Percentiles rank a stretch among this genome's conserved stretches.
These are phyloP conservation scores for Hyaloperonospora brassicae DNA, from an alignment of 352 stramenopile species.

Conservation along the genomic window DNA sequence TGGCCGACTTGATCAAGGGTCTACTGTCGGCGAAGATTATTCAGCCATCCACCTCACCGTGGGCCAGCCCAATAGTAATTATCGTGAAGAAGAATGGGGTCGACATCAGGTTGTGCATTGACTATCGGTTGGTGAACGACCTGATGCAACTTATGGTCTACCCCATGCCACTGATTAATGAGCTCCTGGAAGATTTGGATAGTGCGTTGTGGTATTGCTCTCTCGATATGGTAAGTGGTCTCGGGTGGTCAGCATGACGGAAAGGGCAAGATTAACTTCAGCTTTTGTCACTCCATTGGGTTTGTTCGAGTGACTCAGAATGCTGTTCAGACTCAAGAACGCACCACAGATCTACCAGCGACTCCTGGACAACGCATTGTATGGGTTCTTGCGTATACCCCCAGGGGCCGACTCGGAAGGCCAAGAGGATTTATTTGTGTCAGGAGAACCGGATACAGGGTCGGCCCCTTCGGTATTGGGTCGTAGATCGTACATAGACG, in stretches of 20 bases:
- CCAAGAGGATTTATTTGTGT: too few species aligned
- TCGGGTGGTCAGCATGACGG: not conserved
- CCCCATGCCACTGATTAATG: not conserved
- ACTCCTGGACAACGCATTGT: too few species aligned
- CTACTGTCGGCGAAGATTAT: not conserved
- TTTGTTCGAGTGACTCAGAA: too few species aligned
- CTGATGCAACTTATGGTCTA: not conserved
- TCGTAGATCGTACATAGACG: too few species aligned
- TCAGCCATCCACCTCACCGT: not conserved
- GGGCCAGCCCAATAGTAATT: not conserved
- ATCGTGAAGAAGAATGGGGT: not conserved
- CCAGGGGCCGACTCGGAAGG: too few species aligned
- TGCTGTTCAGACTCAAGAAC: too few species aligned
- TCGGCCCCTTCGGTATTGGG: too few species aligned
- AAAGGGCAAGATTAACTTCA: not conserved
- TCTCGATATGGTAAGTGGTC: not conserved
- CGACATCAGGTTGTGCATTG: not conserved
- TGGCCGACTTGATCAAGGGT: not conserved
- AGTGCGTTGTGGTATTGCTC: not conserved
- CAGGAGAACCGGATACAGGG: too few species aligned
- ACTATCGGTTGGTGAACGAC: not conserved
- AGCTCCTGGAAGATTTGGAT: not conserved
- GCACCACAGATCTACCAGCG: too few species aligned
- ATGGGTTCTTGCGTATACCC: too few species aligned
- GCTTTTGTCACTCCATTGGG: not conserved